Conservation (phyloP, 1,284 basidiomycete species). For the Apiotrichum siamense region DNA sequence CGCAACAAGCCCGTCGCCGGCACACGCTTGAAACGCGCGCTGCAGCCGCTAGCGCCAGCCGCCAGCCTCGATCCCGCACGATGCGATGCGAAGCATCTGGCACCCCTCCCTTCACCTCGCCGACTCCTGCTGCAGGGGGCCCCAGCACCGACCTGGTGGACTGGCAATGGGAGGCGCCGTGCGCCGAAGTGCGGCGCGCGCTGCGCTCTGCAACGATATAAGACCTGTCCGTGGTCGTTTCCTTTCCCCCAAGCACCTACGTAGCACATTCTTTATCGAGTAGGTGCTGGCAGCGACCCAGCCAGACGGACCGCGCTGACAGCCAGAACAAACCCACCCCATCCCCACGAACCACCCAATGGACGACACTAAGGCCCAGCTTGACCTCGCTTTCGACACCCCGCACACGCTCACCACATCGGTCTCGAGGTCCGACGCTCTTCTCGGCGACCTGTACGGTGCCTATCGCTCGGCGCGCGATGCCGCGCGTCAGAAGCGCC, state of each 20-base stretch:
- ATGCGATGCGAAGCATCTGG: too few relatives aligned
- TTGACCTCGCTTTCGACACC: constrained; percentile 1
- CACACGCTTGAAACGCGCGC: too few relatives aligned
- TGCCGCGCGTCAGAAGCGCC: not conserved
- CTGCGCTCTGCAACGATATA: not conserved
- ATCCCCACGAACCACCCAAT: not conserved
- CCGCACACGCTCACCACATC: constrained; percentile 1
- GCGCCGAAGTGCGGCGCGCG: too few relatives aligned
- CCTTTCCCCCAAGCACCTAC: not conserved
- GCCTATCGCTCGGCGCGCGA: constrained; percentile 2
- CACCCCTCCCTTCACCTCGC: too few relatives aligned
- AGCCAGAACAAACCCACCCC: not conserved
- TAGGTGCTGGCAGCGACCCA: not conserved
- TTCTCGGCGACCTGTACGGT: constrained; percentile 1
- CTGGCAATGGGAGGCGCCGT: too few relatives aligned
- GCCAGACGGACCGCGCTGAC: not conserved
- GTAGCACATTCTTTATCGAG: not conserved
- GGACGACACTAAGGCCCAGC: constrained; percentile 4
- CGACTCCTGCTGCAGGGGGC: too few relatives aligned
- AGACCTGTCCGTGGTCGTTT: not conserved
- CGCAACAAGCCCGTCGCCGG: too few relatives aligned
- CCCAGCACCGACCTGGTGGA: too few relatives aligned
- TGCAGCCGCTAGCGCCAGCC: too few relatives aligned
- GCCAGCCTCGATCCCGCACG: too few relatives aligned
- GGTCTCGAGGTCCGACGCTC: constrained; percentile 4